Base-by-base conservation (phyloP, 108 stramenopile genomes). In the Cylindrotheca closterium region DNA sequence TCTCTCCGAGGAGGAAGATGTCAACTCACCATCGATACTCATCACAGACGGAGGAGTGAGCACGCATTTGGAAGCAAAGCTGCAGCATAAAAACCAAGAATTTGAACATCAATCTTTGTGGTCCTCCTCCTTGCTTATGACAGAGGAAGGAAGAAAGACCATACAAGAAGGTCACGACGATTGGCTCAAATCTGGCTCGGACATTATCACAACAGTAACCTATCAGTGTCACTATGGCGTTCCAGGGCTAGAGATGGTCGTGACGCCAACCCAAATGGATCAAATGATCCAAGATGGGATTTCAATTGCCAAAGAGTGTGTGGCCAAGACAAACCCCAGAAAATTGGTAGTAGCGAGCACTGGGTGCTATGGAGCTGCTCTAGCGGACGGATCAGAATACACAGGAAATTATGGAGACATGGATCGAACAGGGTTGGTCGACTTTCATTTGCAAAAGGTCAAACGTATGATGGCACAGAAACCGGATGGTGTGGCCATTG, bases 301-400 rank as follows among this genome's bases (percentile, higher is more conserved):
- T 5, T 5, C 32, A 3, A n/a, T 86, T 31, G 81, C 81, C 0
- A 67, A 64, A 32, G 32, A 67, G 29, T 79, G 78, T 8, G 63
- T 73, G 4, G 25, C 51, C 5, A 28, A 56, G 31, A 3, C 3
- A 53, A 2, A 30, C 45, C 45, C 4, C 56, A 26, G 3, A 56
- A 49, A 29, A 5, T 85, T 62, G 61, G 81, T 86, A 4, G 79
- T 75, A 12, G 79, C 73, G 0, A 76, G 74, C 22, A 67, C 54
- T 30, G 85, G 85, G 24, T 79, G 75, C 29, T 82, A 69, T 49
- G 85, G 85, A 30, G 84, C 75, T 17, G 77, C 79, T 8, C 53
- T 85, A 58, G 78, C 81, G 18, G 70, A 86, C 69, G 84, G 84
- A 51, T 73, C 75, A 0, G 85, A 86, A 74, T 86, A 86, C 63